Percentiles rank a stretch among this genome's conserved stretches.
These are phyloP conservation scores for Isatis lusitanica DNA, from an alignment of 441 rosid genomes.

Conservation along the genomic window DNA sequence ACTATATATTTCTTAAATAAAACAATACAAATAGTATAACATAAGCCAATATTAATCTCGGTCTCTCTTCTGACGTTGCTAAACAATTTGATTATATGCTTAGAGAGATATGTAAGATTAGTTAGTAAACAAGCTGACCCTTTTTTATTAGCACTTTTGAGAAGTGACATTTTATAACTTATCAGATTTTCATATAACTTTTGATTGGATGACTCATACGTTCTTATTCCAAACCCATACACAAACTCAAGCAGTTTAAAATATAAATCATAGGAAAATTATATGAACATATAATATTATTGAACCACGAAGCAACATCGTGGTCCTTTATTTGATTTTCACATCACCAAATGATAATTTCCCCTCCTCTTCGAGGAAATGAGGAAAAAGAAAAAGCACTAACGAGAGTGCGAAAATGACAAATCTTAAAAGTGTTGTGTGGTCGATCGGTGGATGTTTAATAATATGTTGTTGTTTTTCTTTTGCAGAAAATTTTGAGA, in stretches of 20 bases:
- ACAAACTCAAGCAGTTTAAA: background rate
- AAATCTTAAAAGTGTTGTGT: background rate
- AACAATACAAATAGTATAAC: too few species aligned
- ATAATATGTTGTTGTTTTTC: background rate
- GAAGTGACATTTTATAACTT: background rate
- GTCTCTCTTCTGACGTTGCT: too few species aligned
- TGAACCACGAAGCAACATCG: slow-evolving; percentile 10
- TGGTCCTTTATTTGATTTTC: slow-evolving; percentile 2
- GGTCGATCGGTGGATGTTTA: background rate
- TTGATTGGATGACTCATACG: background rate
- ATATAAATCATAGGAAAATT: background rate
- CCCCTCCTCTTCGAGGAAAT: slow-evolving; percentile 15
- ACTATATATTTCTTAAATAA: too few species aligned
- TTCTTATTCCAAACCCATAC: background rate
- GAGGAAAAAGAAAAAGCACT: slow-evolving; percentile 23
- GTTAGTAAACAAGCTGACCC: too few species aligned
- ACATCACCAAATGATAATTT: slow-evolving; percentile 18
- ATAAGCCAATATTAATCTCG: too few species aligned
- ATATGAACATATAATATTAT: background rate
- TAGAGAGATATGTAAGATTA: too few species aligned
- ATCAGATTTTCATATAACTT: background rate
- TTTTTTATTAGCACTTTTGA: too few species aligned
- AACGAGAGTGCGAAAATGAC: slow-evolving; percentile 18
- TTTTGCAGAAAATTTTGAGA: background rate
- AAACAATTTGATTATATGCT: too few species aligned